These are phyloP conservation scores for Vararia minispora DNA, from an alignment of 768 basidiomycete genomes.

Conservation along the genomic window DNA sequence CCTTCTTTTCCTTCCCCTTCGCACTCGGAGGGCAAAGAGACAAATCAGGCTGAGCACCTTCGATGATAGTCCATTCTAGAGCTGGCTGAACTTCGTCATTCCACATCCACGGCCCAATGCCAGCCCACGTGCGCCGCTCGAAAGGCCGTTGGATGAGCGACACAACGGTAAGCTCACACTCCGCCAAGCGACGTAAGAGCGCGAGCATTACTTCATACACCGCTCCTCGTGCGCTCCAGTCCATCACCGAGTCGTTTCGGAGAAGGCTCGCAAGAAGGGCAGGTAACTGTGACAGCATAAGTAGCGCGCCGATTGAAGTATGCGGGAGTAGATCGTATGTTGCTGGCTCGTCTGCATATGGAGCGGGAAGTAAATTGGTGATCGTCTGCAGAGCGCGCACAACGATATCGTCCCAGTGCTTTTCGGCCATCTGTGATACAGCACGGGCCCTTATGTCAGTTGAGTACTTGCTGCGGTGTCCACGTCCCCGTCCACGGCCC, in stretches of 20 bases:
- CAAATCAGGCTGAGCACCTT: too few species aligned
- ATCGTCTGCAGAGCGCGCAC: conserved; percentile 29
- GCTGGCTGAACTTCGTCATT: conserved; percentile 13
- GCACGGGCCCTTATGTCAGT: not conserved
- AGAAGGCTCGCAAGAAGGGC: conserved; percentile 33
- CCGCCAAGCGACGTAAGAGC: conserved; percentile 36
- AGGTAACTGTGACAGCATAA: conserved; percentile 35
- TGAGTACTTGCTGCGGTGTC: not conserved
- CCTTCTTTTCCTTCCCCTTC: too few species aligned
- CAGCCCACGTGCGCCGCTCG: conserved; percentile 25
- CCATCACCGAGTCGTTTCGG: conserved; percentile 45
- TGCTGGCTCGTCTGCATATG: conserved; percentile 31
- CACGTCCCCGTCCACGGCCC: conserved; percentile 6
- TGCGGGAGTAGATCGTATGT: conserved; percentile 42
- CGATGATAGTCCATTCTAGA: conserved; percentile 1
- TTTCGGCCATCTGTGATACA: conserved; percentile 5
- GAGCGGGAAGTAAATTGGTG: conserved; percentile 31
- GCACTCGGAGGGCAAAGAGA: too few species aligned
- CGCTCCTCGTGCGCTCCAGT: conserved; percentile 37
- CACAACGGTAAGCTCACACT: conserved; percentile 37
- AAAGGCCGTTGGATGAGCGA: conserved; percentile 28
- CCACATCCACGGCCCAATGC: conserved; percentile 40
- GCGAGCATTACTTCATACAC: conserved; percentile 38
- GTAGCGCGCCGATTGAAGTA: conserved; percentile 28
- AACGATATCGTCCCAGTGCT: conserved; percentile 30